Evolutionary conservation across 495 filamentous ascomycete species (phyloP), one percentile per base, ranked within the genome.

Genomic region (Aspergillus diversus): DNA sequence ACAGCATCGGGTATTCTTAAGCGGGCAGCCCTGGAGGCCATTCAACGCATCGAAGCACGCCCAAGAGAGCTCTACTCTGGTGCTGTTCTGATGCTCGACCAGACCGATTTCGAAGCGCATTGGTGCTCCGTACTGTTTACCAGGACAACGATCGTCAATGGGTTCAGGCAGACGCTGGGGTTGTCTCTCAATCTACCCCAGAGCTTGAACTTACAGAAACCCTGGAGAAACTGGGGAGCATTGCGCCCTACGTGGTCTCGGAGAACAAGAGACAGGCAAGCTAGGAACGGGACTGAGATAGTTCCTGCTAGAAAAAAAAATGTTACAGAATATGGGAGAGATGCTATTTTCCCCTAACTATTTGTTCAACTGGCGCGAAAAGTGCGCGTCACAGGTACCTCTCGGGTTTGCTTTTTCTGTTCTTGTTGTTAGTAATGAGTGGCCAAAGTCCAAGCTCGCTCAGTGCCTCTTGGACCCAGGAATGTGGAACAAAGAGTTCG

Each of bases 11-110:
- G 66, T 17, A 65, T 65, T 33, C 21, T 2, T 27, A 27, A 27
- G 21, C 21, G 21, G 21, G 21, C 21, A 27, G 21, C 21, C 21
- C 63, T 69, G 8, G 47, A 69, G 34, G 63, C 50, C 3, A 66
- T 69, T 39, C 60, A 63, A 47, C 60, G 55, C 35, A 60, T 69
- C 6, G 66, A 69, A 37, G 2, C 32, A 11, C 37, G 50, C 13
- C 46, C 63, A 4, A 50, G 66, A 13, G 66, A 69, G 60, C 59
- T 69, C 27, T 69, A 69, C 37, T 66, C 63, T n/a, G 66, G 66
- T 8, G 66, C 63, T 6, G 63, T 69, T 31, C 17, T 69, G 7
- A 60, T 65, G 63, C 33, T 69, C 21, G 59, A 69, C 31, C 12
- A 5, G 21, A 1, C 7, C 51, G 21, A 57, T 51, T 21, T 54